Evolutionary conservation across 225 moss, liverwort and hornwort species (phyloP).

Genomic region (Antitrichia curtipendula): DNA sequence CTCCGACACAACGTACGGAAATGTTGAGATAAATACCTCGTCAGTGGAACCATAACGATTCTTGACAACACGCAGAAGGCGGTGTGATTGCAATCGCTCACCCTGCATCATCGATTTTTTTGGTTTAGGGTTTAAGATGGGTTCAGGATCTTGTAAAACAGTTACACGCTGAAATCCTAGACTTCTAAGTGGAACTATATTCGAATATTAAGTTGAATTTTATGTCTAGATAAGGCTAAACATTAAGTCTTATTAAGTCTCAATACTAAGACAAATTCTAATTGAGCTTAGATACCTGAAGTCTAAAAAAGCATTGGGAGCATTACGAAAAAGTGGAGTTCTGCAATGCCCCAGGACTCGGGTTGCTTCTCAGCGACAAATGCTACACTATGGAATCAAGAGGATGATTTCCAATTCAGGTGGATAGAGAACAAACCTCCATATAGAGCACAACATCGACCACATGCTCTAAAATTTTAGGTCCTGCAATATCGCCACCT

Average conservation of each 20-base stretch:
- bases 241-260: not conserved
- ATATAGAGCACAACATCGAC: conserved; percentile 98
- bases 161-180: not conserved
- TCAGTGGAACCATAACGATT: conserved; percentile 98
- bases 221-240: not conserved
- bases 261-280: not conserved
- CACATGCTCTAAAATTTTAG: conserved; percentile 90
- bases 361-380: not conserved
- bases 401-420: not conserved
- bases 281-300: not conserved
- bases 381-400: not conserved
- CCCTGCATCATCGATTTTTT: conserved; percentile 37
- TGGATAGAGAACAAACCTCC: conserved; percentile 49
- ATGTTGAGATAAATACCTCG: conserved; percentile 41
- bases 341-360: not conserved
- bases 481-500: conserved; percentile 97
- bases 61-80: conserved; percentile 90
- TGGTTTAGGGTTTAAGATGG: not conserved
- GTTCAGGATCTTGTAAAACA: not conserved
- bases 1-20: not conserved
- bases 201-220: no score
- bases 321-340: not conserved
- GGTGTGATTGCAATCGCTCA: conserved; percentile 93
- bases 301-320: not conserved
- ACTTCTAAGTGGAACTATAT: not conserved